Base-by-base conservation (phyloP, 805 yeast species). In the Saturnispora besseyi region DNA sequence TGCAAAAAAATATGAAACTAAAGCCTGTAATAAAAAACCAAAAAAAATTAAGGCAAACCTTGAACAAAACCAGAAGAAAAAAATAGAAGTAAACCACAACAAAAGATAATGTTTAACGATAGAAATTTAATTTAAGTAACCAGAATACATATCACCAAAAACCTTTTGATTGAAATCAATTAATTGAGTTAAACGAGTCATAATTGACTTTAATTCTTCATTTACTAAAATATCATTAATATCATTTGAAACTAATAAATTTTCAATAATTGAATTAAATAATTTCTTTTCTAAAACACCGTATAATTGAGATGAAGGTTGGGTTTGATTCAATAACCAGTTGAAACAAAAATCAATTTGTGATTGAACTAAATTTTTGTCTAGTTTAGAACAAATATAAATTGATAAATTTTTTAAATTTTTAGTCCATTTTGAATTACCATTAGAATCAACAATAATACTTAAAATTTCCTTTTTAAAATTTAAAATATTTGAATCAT, bases 361-460 rank as follows among this genome's bases (percentile, higher is more conserved):
- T 0, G 74, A 64, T 41, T 67, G 58, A 28, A 69, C 70, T 9
- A 66, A 57, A 22, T 41, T 41, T 9, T 53, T 51, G 36, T 48
- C 40, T 44, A 59, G 44, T 46, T 66, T 68, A 56, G 77, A 76
- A 32, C 77, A 76, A 45, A 84, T 60, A 61, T 84, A 95, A 52
- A 87, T 72, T 4, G 91, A 77, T 54, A 88, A 78, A 13, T 84
- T 73, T 55, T 79, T 76, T 26, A 87, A 77, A 64, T 87, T 87
- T 60, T 87, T 78, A 0, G 96, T 87, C 96, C 96, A 87, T 68
- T 89, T 87, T 51, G 87, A 79, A 62, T 85, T 86, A 2, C 95
- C 96, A 59, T 82, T 84, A 52, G 84, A 87, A 65, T 87, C 95
- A 32, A 88, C 79, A 15, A 87, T 87, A 43, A 87, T 84, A 31